phyloP scores from a whole-genome alignment of 2,329 filamentous ascomycete species.

The Pseudogymnoascus sp. region DNA sequence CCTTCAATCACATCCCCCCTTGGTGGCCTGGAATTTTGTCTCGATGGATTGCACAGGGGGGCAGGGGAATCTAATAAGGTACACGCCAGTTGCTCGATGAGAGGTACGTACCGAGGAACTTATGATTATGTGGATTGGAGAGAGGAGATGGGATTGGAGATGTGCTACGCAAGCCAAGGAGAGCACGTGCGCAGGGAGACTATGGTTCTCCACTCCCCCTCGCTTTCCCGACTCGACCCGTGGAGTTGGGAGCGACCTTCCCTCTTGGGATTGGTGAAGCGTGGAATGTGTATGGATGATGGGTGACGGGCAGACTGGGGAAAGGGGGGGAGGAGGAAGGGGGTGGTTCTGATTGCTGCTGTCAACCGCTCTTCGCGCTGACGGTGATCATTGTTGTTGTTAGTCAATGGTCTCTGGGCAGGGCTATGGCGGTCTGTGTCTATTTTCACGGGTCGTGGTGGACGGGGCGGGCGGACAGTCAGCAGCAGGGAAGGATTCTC shows the following conservation, averaged over 20 bases:
- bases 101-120: not conserved
- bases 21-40: not conserved
- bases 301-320: not conserved
- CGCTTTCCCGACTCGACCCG: not conserved
- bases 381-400: not conserved
- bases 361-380: not conserved
- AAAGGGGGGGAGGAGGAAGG: not conserved
- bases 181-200: not conserved
- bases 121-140: not conserved
- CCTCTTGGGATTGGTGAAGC: not conserved
- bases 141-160: too few relatives aligned
- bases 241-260: not conserved
- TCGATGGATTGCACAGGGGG: not conserved
- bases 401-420: not conserved
- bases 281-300: not conserved
- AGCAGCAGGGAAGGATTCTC: not conserved
- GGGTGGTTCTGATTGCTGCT: not conserved
- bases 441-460: not conserved
- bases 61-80: constrained; percentile 4
- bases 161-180: not conserved
- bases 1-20: too few relatives aligned
- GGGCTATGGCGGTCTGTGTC: not conserved
- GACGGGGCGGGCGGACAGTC: not conserved
- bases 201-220: not conserved
- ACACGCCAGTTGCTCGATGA: not conserved